A percentile compares a stretch with the other conserved stretches of the same genome.
phyloP scores from a whole-genome alignment of 2,329 filamentous ascomycete species.

The Trichoderma lentiforme region DNA sequence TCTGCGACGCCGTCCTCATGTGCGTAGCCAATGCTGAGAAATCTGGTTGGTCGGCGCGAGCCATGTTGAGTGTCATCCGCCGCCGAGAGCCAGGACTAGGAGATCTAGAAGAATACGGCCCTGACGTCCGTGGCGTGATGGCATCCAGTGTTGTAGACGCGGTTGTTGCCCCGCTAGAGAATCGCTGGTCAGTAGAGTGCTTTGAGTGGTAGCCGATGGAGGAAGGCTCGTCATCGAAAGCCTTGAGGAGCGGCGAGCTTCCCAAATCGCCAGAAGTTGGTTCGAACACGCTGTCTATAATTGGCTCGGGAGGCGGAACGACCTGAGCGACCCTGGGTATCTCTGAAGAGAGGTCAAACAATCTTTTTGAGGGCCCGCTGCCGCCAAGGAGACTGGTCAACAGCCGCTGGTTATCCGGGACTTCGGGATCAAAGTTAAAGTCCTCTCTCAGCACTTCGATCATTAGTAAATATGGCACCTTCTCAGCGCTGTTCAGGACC shows the following conservation, averaged over 20 bases:
- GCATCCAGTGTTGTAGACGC: constrained; percentile 58
- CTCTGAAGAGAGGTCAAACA: constrained; percentile 66
- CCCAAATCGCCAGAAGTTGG: constrained; percentile 76
- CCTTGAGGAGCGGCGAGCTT: constrained; percentile 65
- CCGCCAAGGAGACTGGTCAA: constrained; percentile 56
- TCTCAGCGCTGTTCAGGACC: constrained; percentile 81
- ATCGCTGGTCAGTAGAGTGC: constrained; percentile 42
- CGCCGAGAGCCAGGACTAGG: constrained; percentile 61
- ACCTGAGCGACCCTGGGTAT: constrained; percentile 51
- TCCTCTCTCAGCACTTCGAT: constrained; percentile 78
- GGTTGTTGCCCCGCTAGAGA: constrained; percentile 61
- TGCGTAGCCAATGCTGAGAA: constrained; percentile 80
- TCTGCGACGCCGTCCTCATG: constrained; percentile 83
- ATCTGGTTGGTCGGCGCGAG: constrained; percentile 67
- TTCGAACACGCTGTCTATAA: constrained; percentile 75
- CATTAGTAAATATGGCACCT: constrained; percentile 82
- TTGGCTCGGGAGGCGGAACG: constrained; percentile 42
- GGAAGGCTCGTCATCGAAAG: constrained; percentile 49
- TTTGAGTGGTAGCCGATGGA: constrained; percentile 28
- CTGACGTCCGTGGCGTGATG: constrained; percentile 66
- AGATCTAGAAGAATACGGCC: constrained; percentile 64
- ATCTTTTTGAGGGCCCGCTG: constrained; percentile 54
- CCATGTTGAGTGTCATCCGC: constrained; percentile 58
- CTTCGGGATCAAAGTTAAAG: constrained; percentile 76
- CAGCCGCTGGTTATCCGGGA: constrained; percentile 67